A percentile compares a stretch with the other conserved stretches of the same genome.
These are phyloP conservation scores for Discostella stelligera DNA, from an alignment of 352 stramenopile species.

Conservation along the genomic window DNA sequence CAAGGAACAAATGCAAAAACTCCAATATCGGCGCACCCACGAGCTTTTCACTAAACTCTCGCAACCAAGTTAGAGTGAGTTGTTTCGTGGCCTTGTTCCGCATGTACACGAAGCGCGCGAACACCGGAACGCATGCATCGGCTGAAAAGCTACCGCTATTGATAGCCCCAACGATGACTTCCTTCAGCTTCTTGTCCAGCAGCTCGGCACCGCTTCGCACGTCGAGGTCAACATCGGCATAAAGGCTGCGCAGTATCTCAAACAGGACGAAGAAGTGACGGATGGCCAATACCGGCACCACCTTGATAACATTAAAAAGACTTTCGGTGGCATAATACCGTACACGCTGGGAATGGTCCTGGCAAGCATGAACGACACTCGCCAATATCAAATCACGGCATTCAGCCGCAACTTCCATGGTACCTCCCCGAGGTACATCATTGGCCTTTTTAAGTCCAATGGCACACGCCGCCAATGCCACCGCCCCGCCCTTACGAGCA, in stretches of 20 bases:
- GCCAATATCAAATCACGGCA: conserved; percentile 81
- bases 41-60: conserved; percentile 78
- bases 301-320: conserved; percentile 83
- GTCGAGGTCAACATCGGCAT: conserved; percentile 78
- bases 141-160: conserved; percentile 73
- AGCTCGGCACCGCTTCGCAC: conserved; percentile 74
- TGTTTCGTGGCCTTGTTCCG: conserved; percentile 81
- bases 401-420: conserved; percentile 46
- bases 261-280: conserved; percentile 84
- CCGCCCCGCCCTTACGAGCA: conserved; percentile 79
- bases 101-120: conserved; percentile 81
- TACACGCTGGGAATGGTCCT: conserved; percentile 80
- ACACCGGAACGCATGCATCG: conserved; percentile 78
- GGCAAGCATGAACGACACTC: conserved; percentile 80
- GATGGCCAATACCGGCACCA: conserved; percentile 72
- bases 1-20: conserved; percentile 79
- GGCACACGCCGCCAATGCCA: conserved; percentile 79
- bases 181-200: conserved; percentile 80
- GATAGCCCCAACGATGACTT: conserved; percentile 78
- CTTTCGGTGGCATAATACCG: conserved; percentile 82
- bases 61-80: conserved; percentile 79
- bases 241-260: conserved; percentile 78
- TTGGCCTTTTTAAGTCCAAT: conserved; percentile 82
- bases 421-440: conserved; percentile 35
- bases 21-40: conserved; percentile 77